phyloP scores from a whole-genome alignment of 139 green algal species.

The Raphidocelis subcapitata region DNA sequence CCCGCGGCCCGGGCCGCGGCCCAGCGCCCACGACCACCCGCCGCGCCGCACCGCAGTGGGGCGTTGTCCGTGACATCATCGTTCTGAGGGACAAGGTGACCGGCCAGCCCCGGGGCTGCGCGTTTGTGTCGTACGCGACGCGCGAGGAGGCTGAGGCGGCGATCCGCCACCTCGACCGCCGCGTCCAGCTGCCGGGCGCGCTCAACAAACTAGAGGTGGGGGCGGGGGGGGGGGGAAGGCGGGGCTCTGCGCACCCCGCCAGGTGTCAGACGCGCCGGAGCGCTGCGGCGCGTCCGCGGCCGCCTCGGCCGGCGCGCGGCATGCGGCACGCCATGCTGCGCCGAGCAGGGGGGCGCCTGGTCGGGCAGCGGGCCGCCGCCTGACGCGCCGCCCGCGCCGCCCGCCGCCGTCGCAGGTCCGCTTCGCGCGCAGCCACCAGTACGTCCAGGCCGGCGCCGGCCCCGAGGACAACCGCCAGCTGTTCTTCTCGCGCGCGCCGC shows the following conservation, averaged over 20 bases:
- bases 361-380: too few species aligned
- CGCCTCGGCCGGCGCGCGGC: too few species aligned
- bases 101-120: constrained; percentile 37
- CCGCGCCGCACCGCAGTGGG: too few species aligned
- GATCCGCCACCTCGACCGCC: constrained; percentile 35
- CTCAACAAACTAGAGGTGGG: constrained; percentile 39
- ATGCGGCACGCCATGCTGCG: too few species aligned
- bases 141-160: constrained; percentile 39
- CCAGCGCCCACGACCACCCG: too few species aligned
- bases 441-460: constrained; percentile 39
- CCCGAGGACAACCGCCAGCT: constrained; percentile 44
- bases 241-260: too few species aligned
- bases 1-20: too few species aligned
- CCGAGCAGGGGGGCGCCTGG: too few species aligned
- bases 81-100: constrained; percentile 40
- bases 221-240: too few species aligned
- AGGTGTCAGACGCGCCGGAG: too few species aligned
- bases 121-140: constrained; percentile 41
- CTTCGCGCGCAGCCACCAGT: constrained; percentile 48
- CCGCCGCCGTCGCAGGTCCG: constrained; percentile 44
- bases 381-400: too few species aligned
- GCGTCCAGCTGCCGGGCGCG: constrained; percentile 38
- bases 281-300: too few species aligned
- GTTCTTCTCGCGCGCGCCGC: constrained; percentile 39
- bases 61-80: constrained; percentile 32